These are phyloP conservation scores for Termitomyces sp. DNA, from an alignment of 768 basidiomycete genomes.

Conservation along the genomic window DNA sequence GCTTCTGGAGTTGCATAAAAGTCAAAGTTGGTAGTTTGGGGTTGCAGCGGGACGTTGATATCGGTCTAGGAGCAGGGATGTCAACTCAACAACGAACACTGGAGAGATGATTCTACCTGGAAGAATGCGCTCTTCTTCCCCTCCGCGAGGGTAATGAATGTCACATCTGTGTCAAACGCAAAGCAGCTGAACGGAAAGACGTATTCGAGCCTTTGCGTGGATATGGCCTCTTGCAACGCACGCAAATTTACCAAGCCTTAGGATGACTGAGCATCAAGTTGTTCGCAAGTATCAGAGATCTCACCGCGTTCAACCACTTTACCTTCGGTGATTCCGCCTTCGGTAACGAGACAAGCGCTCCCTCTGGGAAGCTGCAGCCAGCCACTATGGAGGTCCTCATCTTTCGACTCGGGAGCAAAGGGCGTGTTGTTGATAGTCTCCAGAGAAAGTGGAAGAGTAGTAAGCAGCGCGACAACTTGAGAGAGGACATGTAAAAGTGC, in stretches of 20 bases:
- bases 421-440: constrained; percentile 49
- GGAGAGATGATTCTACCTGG: constrained; percentile 36
- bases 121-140: constrained; percentile 72
- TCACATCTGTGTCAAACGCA: constrained; percentile 69
- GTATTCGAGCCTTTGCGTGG: constrained; percentile 64
- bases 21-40: constrained; percentile 15
- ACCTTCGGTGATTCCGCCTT: constrained; percentile 66
- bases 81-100: neutral
- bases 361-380: constrained; percentile 67
- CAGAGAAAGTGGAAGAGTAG: constrained; percentile 57
- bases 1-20: constrained; percentile 47
- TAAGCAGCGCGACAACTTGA: constrained; percentile 52
- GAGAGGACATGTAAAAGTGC: constrained; percentile 50
- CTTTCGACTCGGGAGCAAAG: constrained; percentile 64
- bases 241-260: constrained; percentile 57
- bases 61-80: constrained; percentile 44
- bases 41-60: constrained; percentile 45
- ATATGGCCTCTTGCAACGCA: constrained; percentile 59
- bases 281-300: constrained; percentile 15
- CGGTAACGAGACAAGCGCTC: constrained; percentile 56
- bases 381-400: constrained; percentile 70
- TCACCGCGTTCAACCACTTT: constrained; percentile 49
- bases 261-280: neutral
- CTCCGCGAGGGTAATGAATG: constrained; percentile 55
- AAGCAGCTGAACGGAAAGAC: constrained; percentile 73